phyloP scores from a whole-genome alignment of 192 early-diverging fungal species.

The Backusella mclennaniae region DNA sequence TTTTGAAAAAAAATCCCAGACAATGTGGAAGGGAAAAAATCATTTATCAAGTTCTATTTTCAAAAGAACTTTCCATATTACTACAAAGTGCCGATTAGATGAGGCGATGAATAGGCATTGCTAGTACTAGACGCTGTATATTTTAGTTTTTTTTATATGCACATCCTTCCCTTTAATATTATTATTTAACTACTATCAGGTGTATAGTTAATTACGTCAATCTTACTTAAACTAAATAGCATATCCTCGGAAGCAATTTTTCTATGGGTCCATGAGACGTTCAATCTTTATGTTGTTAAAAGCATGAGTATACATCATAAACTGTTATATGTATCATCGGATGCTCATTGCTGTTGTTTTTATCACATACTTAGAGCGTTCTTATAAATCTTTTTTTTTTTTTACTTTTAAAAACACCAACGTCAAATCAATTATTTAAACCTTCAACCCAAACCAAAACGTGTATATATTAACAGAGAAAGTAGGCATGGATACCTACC shows the following conservation, averaged over 20 bases:
- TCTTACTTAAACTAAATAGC: background rate
- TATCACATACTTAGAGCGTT: no score
- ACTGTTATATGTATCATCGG: no score
- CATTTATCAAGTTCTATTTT: background rate
- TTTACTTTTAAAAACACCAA: no score
- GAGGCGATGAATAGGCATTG: background rate
- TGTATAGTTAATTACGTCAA: background rate
- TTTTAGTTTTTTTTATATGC: background rate
- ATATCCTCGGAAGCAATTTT: background rate
- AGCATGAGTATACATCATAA: background rate
- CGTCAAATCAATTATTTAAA: no score
- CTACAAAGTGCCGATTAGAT: background rate
- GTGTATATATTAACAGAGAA: no score
- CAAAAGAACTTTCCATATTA: background rate
- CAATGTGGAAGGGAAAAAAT: background rate
- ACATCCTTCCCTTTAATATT: background rate
- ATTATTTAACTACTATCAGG: background rate
- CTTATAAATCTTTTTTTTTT: no score
- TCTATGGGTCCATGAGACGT: background rate
- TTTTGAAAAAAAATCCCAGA: no score
- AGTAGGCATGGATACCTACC: no score
- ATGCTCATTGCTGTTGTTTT: no score
- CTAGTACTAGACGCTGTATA: background rate
- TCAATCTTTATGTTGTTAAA: background rate
- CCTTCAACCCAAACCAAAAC: no score